A percentile compares a stretch with the other conserved stretches of the same genome.
These are phyloP conservation scores for Thuidium tamariscinum DNA, from an alignment of 225 moss, liverwort and hornwort genomes.

Conservation along the genomic window DNA sequence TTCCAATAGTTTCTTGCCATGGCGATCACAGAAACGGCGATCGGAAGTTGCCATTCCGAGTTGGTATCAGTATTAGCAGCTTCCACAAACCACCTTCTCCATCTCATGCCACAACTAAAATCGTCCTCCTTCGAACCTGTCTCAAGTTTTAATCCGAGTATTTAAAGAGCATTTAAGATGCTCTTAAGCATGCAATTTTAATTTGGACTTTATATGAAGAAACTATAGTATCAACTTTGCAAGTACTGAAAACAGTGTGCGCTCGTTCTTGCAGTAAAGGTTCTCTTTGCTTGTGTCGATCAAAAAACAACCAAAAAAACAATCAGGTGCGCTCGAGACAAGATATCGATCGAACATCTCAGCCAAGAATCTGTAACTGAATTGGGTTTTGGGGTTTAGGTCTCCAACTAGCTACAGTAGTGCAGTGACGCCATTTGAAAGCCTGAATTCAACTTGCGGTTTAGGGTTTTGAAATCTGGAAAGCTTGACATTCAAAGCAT, in stretches of 20 bases:
- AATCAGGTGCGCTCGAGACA: neutral
- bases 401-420: neutral
- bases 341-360: neutral
- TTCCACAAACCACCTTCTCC: neutral
- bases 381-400: too few relatives aligned
- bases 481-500: neutral
- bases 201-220: neutral
- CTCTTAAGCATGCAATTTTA: neutral
- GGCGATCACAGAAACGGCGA: neutral
- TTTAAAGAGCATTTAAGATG: neutral
- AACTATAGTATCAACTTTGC: too few relatives aligned
- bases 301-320: too few relatives aligned
- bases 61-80: too few relatives aligned
- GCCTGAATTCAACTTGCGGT: neutral
- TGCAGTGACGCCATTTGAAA: neutral
- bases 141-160: neutral
- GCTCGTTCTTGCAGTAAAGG: too few relatives aligned
- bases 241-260: neutral
- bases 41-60: neutral
- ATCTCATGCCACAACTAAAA: neutral
- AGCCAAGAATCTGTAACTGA: neutral
- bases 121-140: neutral
- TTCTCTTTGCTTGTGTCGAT: too few relatives aligned
- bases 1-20: neutral
- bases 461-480: neutral